phyloP scores from a whole-genome alignment of 352 stramenopile genomes.

The Phytophthora idaei region DNA sequence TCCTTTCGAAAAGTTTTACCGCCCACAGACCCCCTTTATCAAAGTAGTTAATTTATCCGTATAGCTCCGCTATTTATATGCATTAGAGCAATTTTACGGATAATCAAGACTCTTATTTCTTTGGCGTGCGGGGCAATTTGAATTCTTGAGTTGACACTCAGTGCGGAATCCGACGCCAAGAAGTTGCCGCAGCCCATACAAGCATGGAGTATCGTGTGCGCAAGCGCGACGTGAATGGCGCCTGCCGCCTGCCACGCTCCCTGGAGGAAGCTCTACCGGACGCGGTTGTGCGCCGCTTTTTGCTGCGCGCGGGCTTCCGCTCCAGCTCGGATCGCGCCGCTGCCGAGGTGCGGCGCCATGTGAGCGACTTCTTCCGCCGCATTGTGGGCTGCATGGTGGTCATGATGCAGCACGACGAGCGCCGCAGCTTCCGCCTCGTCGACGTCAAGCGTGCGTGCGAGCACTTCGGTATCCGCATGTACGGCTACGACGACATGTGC shows the following conservation, averaged over 20 bases:
- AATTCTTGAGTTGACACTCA: slow-evolving; percentile 22
- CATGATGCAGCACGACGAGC: slow-evolving; percentile 52
- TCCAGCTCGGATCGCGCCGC: slow-evolving; percentile 47
- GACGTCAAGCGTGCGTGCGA: slow-evolving; percentile 72
- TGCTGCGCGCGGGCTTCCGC: slow-evolving; percentile 71
- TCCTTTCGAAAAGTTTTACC: slow-evolving; percentile 29
- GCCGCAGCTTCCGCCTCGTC: slow-evolving; percentile 54
- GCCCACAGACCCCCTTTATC: slow-evolving; percentile 3
- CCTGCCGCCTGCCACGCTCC: slow-evolving; percentile 18
- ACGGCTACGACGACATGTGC: slow-evolving; percentile 84
- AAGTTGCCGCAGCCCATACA: slow-evolving; percentile 18
- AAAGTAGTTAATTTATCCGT: slow-evolving; percentile 9
- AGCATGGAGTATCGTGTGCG: slow-evolving; percentile 62
- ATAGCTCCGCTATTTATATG: background rate
- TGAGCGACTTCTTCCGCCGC: slow-evolving; percentile 61
- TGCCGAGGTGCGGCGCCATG: slow-evolving; percentile 45
- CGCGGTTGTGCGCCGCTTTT: slow-evolving; percentile 66
- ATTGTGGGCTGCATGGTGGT: slow-evolving; percentile 57
- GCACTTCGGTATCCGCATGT: slow-evolving; percentile 72
- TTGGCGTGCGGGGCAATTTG: slow-evolving; percentile 18
- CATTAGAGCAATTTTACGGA: slow-evolving; percentile 6
- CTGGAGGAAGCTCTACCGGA: slow-evolving; percentile 50
- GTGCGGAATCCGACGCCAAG: slow-evolving; percentile 31
- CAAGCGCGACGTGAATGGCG: slow-evolving; percentile 41
- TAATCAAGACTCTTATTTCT: background rate